Evolutionary conservation across 2,329 filamentous ascomycete species (phyloP).

Genomic region (Phoma sp.): DNA sequence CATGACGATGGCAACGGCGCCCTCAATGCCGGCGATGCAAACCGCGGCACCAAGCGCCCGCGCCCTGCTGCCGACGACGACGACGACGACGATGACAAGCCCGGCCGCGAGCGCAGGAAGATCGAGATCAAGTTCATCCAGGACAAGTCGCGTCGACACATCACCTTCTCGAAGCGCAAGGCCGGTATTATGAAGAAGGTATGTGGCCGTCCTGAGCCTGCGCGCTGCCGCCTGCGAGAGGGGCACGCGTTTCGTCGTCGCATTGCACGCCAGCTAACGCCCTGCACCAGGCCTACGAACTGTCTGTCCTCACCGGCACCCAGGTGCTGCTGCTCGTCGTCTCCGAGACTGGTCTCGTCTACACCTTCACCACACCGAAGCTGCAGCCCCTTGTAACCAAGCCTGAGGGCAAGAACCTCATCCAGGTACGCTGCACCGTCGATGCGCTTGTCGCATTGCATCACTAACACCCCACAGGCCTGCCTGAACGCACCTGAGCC

Average conservation of each 20-base stretch:
- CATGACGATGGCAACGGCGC: slow-evolving; percentile 61
- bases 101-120: slow-evolving; percentile 96
- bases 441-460: slow-evolving; percentile 14
- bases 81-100: slow-evolving; percentile 97
- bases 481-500: slow-evolving; percentile 97
- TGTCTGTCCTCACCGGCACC: slow-evolving; percentile 96
- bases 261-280: slow-evolving; percentile 6
- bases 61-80: slow-evolving; percentile 88
- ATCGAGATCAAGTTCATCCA: slow-evolving; percentile 99
- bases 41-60: slow-evolving; percentile 87
- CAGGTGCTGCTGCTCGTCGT: slow-evolving; percentile 96
- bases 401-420: slow-evolving; percentile 98
- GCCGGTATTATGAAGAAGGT: slow-evolving; percentile 99
- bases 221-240: slow-evolving; percentile 3
- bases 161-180: slow-evolving; percentile 99
- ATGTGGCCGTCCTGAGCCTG: slow-evolving; percentile 46
- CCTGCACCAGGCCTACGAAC: slow-evolving; percentile 80
- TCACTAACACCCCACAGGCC: slow-evolving; percentile 68
- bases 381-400: slow-evolving; percentile 97
- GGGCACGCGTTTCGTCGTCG: background rate
- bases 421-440: slow-evolving; percentile 74
- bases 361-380: slow-evolving; percentile 98
- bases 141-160: slow-evolving; percentile 99
- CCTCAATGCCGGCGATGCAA: slow-evolving; percentile 65
- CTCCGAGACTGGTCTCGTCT: slow-evolving; percentile 95